Base-by-base conservation (phyloP, 768 basidiomycete species). In the Tubosaeta sp. region DNA sequence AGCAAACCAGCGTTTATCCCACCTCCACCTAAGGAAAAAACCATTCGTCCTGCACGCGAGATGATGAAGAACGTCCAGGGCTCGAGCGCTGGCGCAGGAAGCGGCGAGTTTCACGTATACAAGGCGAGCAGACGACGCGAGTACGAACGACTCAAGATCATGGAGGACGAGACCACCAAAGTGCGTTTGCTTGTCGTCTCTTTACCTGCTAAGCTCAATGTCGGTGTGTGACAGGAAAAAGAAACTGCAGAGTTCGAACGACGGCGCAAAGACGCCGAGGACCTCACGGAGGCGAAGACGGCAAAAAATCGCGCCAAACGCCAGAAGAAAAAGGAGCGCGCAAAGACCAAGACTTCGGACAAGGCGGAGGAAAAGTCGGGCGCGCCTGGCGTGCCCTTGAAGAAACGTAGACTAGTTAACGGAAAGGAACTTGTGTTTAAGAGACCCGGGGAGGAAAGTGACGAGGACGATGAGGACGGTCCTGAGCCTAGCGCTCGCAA, bases 61-160 rank as follows among this genome's bases (percentile, higher is more conserved):
- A 93, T 93, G 90, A 97, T 99, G 90, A 97, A 96, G 79, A 98
- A 98, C 60, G 95, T 99, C 7, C 94, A 97, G 69, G 96, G 96
- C 0, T 94, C 91, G 14, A 92, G 90, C 68, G 94, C 96, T 7
- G 96, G 95, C 40, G 96, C 96, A 16, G 96, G 96, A 45, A 92
- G 90, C 50, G 95, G 95, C 38, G 94, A 95, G 69, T 97, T 98
- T 64, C 96, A 99, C 66, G 96, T 99, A 0, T 99, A 98, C 75
- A 98, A 98, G 66, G 94, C 95, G 16, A 84, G 86, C 57, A 74
- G 96, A 55, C 78, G 95, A 64, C 78, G 95, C 61, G 96, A 99
- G 73, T 98, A 97, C 61, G 96, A 99, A 70, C 75, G 96, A 51
- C 66, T 98, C 51, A 94, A 90, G 73, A 60, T 95, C 13, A 81